Evolutionary conservation across 2,329 filamentous ascomycete genomes (phyloP).

Genomic region (Clarireedia homoeocarpa): DNA sequence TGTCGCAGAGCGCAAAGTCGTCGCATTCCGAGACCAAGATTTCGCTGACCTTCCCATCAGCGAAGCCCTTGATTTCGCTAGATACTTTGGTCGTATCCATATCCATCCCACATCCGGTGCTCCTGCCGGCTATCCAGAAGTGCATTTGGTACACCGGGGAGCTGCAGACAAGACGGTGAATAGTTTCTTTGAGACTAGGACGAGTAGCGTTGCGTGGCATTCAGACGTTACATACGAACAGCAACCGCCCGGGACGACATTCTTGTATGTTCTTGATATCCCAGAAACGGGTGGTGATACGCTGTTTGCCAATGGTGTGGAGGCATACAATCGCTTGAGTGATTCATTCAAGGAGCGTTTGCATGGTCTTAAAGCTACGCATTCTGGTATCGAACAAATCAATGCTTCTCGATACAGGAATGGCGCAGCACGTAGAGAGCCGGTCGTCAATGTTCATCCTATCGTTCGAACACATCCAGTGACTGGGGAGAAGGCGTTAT

Average conservation of each 20-base stretch:
- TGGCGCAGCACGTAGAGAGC: slow-evolving; percentile 66
- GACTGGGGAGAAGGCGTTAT: slow-evolving; percentile 79
- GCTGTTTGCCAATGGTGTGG: slow-evolving; percentile 69
- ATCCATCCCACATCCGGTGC: slow-evolving; percentile 74
- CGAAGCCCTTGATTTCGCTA: slow-evolving; percentile 59
- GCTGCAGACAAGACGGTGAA: slow-evolving; percentile 53
- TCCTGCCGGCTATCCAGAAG: slow-evolving; percentile 63
- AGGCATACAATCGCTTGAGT: slow-evolving; percentile 74
- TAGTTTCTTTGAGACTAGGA: slow-evolving; percentile 59
- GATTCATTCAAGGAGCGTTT: slow-evolving; percentile 72
- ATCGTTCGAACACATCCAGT: slow-evolving; percentile 73
- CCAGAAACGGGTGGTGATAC: slow-evolving; percentile 79
- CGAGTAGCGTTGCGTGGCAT: slow-evolving; percentile 82
- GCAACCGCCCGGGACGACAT: slow-evolving; percentile 85
- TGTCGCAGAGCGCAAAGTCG: slow-evolving; percentile 70
- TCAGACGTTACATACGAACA: slow-evolving; percentile 81
- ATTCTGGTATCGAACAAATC: slow-evolving; percentile 77
- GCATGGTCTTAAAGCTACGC: slow-evolving; percentile 72
- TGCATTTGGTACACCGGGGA: slow-evolving; percentile 72
- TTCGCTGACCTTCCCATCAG: slow-evolving; percentile 62
- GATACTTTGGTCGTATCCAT: slow-evolving; percentile 75
- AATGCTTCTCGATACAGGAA: slow-evolving; percentile 58
- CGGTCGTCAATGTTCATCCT: slow-evolving; percentile 67
- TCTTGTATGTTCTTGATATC: slow-evolving; percentile 79
- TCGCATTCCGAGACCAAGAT: slow-evolving; percentile 71